Percentiles rank a stretch among this genome's conserved stretches.
Evolutionary conservation across 345 rosid genomes (phyloP).

Genomic region (Dipteronia sinensis): DNA sequence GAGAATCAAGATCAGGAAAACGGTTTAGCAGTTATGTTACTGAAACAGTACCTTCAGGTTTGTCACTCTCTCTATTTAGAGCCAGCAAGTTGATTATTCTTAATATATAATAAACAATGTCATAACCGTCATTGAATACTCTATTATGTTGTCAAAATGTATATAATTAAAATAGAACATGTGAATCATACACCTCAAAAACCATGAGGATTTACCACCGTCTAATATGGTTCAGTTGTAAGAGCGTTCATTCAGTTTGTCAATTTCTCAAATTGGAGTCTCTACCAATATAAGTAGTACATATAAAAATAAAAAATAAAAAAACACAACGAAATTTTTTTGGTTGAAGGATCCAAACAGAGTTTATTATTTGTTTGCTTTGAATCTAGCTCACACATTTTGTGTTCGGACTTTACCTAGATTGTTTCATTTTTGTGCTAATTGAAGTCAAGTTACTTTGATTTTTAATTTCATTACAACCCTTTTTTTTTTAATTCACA

Average conservation of each 20-base stretch:
- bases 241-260: too few species aligned
- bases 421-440: too few species aligned
- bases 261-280: too few species aligned
- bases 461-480: too few species aligned
- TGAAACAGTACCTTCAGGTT: neutral
- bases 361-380: neutral
- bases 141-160: neutral
- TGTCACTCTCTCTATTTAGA: neutral
- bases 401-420: neutral
- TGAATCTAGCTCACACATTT: neutral
- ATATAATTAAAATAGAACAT: too few species aligned
- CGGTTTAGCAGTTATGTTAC: neutral
- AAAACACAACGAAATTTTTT: neutral
- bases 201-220: too few species aligned
- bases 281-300: too few species aligned
- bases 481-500: too few species aligned
- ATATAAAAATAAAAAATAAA: too few species aligned
- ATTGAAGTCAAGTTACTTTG: too few species aligned
- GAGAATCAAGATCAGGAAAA: neutral
- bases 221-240: too few species aligned
- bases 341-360: neutral
- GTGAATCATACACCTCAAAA: neutral
- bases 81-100: neutral
- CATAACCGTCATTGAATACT: neutral
- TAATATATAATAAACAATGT: neutral